Base-by-base conservation (phyloP, 305 asterid species). In the Ajuga reptans region DNA sequence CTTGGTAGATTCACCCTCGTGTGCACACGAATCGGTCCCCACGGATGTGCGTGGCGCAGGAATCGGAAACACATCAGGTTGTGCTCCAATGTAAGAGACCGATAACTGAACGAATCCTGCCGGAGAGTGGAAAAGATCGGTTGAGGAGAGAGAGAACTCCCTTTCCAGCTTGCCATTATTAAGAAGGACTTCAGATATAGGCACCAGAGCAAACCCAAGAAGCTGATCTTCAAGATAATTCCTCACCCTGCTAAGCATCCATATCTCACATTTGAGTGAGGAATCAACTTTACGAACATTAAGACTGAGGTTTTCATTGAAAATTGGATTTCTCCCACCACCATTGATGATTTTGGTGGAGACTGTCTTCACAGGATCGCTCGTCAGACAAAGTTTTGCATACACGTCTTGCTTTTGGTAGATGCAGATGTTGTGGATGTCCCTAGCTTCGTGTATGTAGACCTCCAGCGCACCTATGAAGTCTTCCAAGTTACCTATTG, bases 181-280 rank as follows among this genome's bases (percentile, higher is more conserved):
- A 50, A 82, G 52, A 47, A 89, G 71, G 68, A 94, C 72, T 71
- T 94, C 98, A 59, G 97, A 86, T 0, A 94, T 29, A 10, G 99
- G 98, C 45, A 94, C 96, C 80, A 91, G 72, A 41, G 96, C 90
- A 66, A 94, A 94, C 3, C 99, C 99, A 2, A 94, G 86, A 79
- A 94, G 83, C 81, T 94, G 99, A 55, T 94, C 99, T 77, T 94
- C 95, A 9, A 94, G 85, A 76, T 94, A 94, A 76, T 94, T 94
- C 80, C 73, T 84, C 64, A 91, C 98, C 80, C 98, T 83, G 75
- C 99, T 94, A 14, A 94, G 88, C 99, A 94, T 94, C 96, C 97
- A 94, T 75, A 94, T 78, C 85, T 94, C 99, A 66, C 97, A 91
- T 69, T 88, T 91, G 4, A 94, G 86, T 3, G 96, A 89, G 33